Base-by-base conservation (phyloP, 257 asterid species). In the Agastache rugosa region DNA sequence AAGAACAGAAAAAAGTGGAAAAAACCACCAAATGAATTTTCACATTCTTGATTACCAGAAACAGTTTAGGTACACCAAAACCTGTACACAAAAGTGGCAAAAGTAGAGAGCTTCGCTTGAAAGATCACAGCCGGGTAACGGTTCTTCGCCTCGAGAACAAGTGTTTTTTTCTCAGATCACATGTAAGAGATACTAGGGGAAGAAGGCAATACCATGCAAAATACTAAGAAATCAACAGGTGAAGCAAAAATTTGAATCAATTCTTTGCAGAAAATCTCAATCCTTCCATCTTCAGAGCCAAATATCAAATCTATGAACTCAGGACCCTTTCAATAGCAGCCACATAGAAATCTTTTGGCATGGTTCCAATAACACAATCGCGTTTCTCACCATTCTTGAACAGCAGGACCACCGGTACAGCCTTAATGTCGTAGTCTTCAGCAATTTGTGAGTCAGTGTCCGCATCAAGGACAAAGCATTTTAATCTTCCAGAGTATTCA, bases 361-460 rank as follows among this genome's bases (percentile, higher is more conserved):
- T 93, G 79, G 98, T 91, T 34, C 97, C 98, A 15, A 87, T 53
- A 56, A 91, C 78, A 34, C 92, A 76, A 15, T 79, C 95, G 0
- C 75, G 70, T 76, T 87, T 93, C 87, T 83, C 76, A 9, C 97
- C 98, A 53, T 90, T 84, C 68, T 90, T 90, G 74, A 93, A 93
- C 88, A 91, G 77, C 87, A 94, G 58, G 54, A 94, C 93, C 66
- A 94, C 97, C 3, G 97, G 96, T 6, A 90, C 97, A 71, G 97
- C 98, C 81, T 90, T 91, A 29, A 94, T 81, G 29, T 92, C 96
- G 50, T 86, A 92, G 73, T 80, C 63, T 81, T 85, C 97, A 0
- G 97, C 89, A 55, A 94, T 39, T 76, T 78, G 80, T n/a, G 79
- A 53, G 53, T 94, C 97, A 3, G 68, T 63, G 68, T 90, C 98